Evolutionary conservation across 345 rosid species (phyloP), one percentile per base, ranked within the genome.

Genomic region (Citrus australasica): DNA sequence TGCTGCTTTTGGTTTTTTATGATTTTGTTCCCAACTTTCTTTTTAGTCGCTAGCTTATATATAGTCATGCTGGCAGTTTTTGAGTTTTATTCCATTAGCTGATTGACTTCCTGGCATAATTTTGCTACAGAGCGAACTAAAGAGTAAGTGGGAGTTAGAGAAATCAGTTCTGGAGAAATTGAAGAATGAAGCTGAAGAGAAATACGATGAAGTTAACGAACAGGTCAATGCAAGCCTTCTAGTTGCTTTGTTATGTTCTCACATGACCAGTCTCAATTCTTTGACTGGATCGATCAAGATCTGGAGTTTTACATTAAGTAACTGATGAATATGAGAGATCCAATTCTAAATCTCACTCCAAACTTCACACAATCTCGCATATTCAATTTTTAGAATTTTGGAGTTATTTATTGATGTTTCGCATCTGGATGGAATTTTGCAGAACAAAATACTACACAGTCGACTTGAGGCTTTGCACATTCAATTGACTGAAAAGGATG

Each of bases 381-480:
- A 48, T 22, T 48, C 37, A 68, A 40, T 62, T 37, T 19, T 59
- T 21, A 3, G 9, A 46, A 74, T n/a, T 75, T 28, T 65, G 16
- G 58, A 19, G 28, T 27, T 75, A 37, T n/a, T 21, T 33, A 63
- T 21, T 63, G 75, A 72, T 30, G 4, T 61, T 74, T 22, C 28
- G 32, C 33, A 21, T 42, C 13, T 70, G 59, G 42, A 25, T 59
- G 61, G 56, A 69, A 75, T 75, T 21, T 73, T 30, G 37, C 86
- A 91, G 97, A 93, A 91, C 84, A 92, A 93, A 77, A 78, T 92
- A 81, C 81, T 93, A 80, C 99, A 92, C 67, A 87, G 88, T 80
- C 88, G 90, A 78, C 88, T 93, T 79, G 98, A 92, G 87, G 98
- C 97, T 71, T 79, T 90, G 87, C 95, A 92, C 81, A 89, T 92